Evolutionary conservation across 495 filamentous ascomycete species (phyloP).

Genomic region (Wilcoxina mikolae): DNA sequence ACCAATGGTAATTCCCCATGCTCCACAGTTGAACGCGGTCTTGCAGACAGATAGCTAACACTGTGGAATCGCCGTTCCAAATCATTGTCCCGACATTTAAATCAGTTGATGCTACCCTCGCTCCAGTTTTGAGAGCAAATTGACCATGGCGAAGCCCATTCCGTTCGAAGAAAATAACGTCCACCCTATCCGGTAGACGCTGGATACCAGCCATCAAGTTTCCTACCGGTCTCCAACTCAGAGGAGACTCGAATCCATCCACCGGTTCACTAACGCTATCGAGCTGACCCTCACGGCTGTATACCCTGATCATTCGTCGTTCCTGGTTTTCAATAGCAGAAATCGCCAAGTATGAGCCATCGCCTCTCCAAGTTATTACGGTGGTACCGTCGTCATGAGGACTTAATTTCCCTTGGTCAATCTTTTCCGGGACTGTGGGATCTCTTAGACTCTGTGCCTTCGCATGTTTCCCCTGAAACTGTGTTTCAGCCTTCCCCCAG

Average conservation of each 20-base stretch:
- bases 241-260: slow-evolving; percentile 65
- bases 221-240: slow-evolving; percentile 84
- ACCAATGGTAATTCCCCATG: slow-evolving; percentile 94
- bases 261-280: slow-evolving; percentile 91
- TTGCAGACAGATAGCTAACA: slow-evolving; percentile 62
- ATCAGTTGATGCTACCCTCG: slow-evolving; percentile 41
- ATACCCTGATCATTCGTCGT: slow-evolving; percentile 71
- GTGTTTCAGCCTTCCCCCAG: slow-evolving; percentile 96
- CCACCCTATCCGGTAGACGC: slow-evolving; percentile 48
- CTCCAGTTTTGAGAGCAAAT: slow-evolving; percentile 56
- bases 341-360: slow-evolving; percentile 80
- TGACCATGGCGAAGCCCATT: slow-evolving; percentile 91
- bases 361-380: slow-evolving; percentile 82
- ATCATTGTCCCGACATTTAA: slow-evolving; percentile 44
- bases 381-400: slow-evolving; percentile 50
- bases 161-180: slow-evolving; percentile 90
- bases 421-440: slow-evolving; percentile 84
- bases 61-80: slow-evolving; percentile 87
- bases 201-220: slow-evolving; percentile 80
- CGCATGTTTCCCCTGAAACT: slow-evolving; percentile 87
- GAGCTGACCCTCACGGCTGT: slow-evolving; percentile 72
- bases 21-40: slow-evolving; percentile 88
- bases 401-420: slow-evolving; percentile 70
- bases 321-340: slow-evolving; percentile 52
- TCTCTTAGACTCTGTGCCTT: slow-evolving; percentile 59